Evolutionary conservation across 2,329 filamentous ascomycete species (phyloP), one percentile per base, ranked within the genome.

Genomic region (Aspergillus floridensis): DNA sequence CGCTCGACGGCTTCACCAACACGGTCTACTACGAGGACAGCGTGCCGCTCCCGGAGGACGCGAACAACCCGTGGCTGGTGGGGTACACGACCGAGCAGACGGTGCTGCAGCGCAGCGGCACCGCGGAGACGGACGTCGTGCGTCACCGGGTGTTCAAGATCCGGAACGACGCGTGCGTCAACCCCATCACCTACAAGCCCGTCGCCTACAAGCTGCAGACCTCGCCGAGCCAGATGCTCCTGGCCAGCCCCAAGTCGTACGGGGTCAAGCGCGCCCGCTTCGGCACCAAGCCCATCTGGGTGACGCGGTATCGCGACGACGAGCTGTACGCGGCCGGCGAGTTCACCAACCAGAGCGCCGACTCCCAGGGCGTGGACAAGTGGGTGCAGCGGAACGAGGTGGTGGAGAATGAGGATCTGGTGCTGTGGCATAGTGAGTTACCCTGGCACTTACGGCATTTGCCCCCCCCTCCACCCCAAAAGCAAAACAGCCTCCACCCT

Each of bases 61-160:
- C 82, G 0, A 72, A 77, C 14, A 90, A 90, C 68, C 86, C 87
- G 0, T 79, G 82, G 53, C 82, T 85, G 16, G 88, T 88, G 64
- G 81, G 81, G 48, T 90, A 89, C 72, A 77, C 82, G 47, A 76
- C 87, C 29, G 76, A 80, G 21, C 80, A 85, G 57, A 80, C 76
- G 0, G 66, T 75, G 0, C 74, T 88, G 4, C 76, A 79, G 47
- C 72, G 73, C 31, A 80, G 84, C 4, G 70, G 78, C 11, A 80
- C 80, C 58, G 72, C 84, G 4, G 83, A 86, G 54, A 82, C 84
- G 0, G 83, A 82, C 59, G 82, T 74, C 19, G 68, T 68, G 5
- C 84, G 4, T 67, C 75, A 74, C 56, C 80, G 82, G 8, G 73
- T 80, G 5, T 83, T 84, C 74, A 84, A 84, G 60, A 82, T 84